phyloP scores from a whole-genome alignment of 2,329 filamentous ascomycete species.

The Dactylellina haptotyla region DNA sequence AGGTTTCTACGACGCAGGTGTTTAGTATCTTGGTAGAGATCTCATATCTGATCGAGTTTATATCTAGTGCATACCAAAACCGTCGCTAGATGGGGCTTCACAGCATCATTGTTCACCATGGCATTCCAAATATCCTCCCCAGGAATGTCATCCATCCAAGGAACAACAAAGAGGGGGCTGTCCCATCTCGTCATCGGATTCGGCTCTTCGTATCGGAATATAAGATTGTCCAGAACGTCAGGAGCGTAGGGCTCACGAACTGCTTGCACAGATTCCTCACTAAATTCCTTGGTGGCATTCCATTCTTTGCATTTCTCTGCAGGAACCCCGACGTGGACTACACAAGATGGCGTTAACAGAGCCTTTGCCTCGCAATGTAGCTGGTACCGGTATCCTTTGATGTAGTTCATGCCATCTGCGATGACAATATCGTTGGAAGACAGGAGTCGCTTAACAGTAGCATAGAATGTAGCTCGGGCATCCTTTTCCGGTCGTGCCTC shows the following conservation, averaged over 20 bases:
- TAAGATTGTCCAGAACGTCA: constrained; percentile 78
- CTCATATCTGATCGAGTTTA: not conserved
- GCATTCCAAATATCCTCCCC: constrained; percentile 79
- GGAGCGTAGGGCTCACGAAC: constrained; percentile 64
- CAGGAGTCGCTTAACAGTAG: constrained; percentile 79
- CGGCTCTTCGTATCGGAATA: constrained; percentile 85
- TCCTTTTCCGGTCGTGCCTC: constrained; percentile 73
- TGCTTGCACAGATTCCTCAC: constrained; percentile 53
- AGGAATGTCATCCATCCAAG: constrained; percentile 75
- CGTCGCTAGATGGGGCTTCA: constrained; percentile 80
- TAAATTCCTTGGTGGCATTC: constrained; percentile 67
- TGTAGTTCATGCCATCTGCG: constrained; percentile 84
- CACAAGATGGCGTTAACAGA: constrained; percentile 76
- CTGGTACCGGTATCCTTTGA: constrained; percentile 90
- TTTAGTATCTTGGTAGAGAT: not conserved
- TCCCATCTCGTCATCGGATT: constrained; percentile 88
- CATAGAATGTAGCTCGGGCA: constrained; percentile 78
- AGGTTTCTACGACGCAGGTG: constrained; percentile 64
- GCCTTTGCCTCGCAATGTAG: constrained; percentile 86
- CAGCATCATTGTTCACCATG: constrained; percentile 69
- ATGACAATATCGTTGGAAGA: constrained; percentile 79
- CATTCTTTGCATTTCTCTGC: constrained; percentile 64
- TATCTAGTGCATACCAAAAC: constrained; percentile 65
- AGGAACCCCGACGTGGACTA: constrained; percentile 68
- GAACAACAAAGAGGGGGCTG: constrained; percentile 80